Evolutionary conservation across 2,329 filamentous ascomycete species (phyloP).

Genomic region (Sphaerulina populicola): DNA sequence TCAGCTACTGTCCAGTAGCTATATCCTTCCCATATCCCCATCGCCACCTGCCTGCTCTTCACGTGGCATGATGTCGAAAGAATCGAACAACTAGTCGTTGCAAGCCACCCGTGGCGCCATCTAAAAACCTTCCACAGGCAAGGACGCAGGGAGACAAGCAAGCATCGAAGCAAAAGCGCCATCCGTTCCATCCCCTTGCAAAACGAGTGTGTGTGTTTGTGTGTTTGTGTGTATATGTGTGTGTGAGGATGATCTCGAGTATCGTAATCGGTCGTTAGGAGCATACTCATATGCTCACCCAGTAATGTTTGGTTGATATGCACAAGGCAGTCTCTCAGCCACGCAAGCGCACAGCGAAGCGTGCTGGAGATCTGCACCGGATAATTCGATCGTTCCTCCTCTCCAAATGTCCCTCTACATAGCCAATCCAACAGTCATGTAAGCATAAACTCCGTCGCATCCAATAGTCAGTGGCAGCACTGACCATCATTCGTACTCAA

Average conservation of each 20-base stretch:
- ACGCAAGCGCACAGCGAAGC: conserved; percentile 1
- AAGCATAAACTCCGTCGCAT: conserved; percentile 1
- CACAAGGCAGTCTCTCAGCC: conserved; percentile 8
- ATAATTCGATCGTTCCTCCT: not conserved
- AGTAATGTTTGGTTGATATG: conserved; percentile 7
- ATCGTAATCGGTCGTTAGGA: conserved; percentile 11
- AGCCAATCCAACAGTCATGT: conserved; percentile 1
- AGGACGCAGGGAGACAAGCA: not conserved
- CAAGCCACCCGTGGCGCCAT: not conserved
- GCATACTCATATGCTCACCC: conserved; percentile 1
- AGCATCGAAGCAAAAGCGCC: not conserved
- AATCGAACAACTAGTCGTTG: not conserved
- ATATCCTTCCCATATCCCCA: not conserved
- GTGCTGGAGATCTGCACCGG: conserved; percentile 3
- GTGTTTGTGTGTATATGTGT: not conserved
- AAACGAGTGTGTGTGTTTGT: not conserved
- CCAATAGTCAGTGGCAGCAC: not conserved
- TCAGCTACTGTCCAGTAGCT: not conserved
- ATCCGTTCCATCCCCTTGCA: not conserved
- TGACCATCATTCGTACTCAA: conserved; percentile 28
- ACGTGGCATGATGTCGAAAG: not conserved
- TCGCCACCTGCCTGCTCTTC: not conserved
- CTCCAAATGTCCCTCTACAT: not conserved
- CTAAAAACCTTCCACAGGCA: not conserved
- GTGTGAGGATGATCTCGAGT: conserved; percentile 1